A percentile compares a stretch with the other conserved stretches of the same genome.
Conservation (phyloP, 768 basidiomycete species). For the Boletus rufocinnamomeus region DNA sequence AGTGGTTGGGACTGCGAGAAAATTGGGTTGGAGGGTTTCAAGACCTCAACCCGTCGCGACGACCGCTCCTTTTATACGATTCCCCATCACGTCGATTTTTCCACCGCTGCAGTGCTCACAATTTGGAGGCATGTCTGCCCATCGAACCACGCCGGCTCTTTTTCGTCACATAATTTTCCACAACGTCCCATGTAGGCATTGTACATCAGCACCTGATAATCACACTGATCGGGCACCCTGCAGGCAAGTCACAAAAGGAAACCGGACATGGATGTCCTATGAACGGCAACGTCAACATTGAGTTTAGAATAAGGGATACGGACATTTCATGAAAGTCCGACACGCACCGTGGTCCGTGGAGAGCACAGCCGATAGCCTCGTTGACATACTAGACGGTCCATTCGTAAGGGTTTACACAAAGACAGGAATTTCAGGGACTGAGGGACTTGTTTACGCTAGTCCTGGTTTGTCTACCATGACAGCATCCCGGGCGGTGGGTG, state of each 20-base stretch:
- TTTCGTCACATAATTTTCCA: conserved; percentile 27
- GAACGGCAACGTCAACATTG: conserved; percentile 25
- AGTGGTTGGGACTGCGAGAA: conserved; percentile 26
- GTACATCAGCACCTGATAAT: conserved; percentile 23
- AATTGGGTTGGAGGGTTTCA: conserved; percentile 11
- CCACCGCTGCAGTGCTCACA: conserved; percentile 4
- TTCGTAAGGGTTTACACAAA: conserved; percentile 20
- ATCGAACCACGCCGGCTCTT: conserved; percentile 10
- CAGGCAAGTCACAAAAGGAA: conserved; percentile 30
- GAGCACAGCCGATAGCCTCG: conserved; percentile 32
- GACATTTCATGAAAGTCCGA: conserved; percentile 18
- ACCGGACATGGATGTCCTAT: conserved; percentile 8
- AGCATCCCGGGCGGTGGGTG: conserved; percentile 30
- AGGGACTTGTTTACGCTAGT: conserved; percentile 17
- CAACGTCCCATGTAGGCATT: conserved; percentile 9
- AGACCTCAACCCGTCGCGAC: background rate
- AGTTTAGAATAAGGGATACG: conserved; percentile 16
- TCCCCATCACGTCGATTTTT: conserved; percentile 4
- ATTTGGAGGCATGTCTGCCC: conserved; percentile 14
- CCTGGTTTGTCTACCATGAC: conserved; percentile 24
- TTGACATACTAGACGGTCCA: conserved; percentile 12
- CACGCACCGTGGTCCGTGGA: conserved; percentile 14
- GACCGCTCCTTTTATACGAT: conserved; percentile 24
- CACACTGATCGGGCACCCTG: conserved; percentile 26
- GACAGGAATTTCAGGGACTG: conserved; percentile 28